A percentile compares a stretch with the other conserved stretches of the same genome.
Evolutionary conservation across 2,329 filamentous ascomycete genomes (phyloP).

Genomic region (Arthrinium puccinioides): DNA sequence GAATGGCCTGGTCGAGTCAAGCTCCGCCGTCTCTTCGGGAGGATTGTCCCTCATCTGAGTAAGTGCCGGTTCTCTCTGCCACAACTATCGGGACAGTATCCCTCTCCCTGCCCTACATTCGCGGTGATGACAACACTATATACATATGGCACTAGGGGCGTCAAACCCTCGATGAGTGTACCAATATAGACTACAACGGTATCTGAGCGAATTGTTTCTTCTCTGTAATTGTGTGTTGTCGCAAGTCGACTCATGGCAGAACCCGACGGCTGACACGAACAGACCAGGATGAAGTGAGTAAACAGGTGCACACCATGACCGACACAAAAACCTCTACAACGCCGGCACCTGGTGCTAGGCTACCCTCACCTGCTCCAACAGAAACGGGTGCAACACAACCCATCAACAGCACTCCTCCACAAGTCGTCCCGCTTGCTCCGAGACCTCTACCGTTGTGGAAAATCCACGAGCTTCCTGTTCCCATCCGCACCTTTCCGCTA

Average conservation of each 20-base stretch:
- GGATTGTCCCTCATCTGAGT: constrained; percentile 12
- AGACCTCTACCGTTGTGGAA: constrained; percentile 46
- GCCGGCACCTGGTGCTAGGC: constrained; percentile 4
- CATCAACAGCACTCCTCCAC: background rate
- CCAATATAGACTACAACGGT: constrained; percentile 93
- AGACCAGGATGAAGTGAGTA: constrained; percentile 41
- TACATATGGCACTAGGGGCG: constrained; percentile 47
- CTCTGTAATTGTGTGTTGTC: constrained; percentile 10
- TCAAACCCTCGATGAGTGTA: constrained; percentile 54
- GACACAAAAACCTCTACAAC: no score
- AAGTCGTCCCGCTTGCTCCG: background rate
- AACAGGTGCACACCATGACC: no score
- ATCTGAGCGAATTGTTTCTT: constrained; percentile 63
- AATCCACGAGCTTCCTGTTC: constrained; percentile 76
- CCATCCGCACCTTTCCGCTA: constrained; percentile 74
- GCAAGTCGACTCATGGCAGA: constrained; percentile 1
- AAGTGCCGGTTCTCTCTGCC: constrained; percentile 8
- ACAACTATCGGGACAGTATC: no score
- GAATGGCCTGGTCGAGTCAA: constrained; percentile 13
- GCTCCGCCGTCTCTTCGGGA: constrained; percentile 11
- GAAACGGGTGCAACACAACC: constrained; percentile 8
- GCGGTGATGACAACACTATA: constrained; percentile 56
- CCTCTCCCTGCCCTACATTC: no score
- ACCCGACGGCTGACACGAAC: constrained; percentile 2
- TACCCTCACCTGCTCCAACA: constrained; percentile 11